phyloP scores from a whole-genome alignment of 2,329 filamentous ascomycete species.

The Emergomyces orientalis region DNA sequence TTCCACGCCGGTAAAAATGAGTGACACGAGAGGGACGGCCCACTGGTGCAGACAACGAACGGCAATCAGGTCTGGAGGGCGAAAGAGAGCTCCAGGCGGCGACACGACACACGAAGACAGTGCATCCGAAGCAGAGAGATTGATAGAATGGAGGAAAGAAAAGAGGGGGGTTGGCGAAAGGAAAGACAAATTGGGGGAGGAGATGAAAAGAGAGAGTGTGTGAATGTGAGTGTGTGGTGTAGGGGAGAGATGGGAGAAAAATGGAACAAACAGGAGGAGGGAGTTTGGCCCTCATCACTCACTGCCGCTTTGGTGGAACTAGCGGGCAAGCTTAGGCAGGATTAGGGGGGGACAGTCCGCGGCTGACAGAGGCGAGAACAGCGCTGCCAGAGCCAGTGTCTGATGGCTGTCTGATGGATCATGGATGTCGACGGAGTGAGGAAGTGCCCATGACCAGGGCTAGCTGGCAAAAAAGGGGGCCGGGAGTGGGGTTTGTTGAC shows the following conservation, averaged over 20 bases:
- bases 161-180: background rate
- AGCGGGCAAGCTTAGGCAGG: background rate
- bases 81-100: constrained; percentile 15
- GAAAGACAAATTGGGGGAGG: constrained; percentile 14
- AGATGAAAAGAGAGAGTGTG: constrained; percentile 14
- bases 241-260: background rate
- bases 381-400: too few species aligned
- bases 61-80: constrained; percentile 7
- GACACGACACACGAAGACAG: constrained; percentile 9
- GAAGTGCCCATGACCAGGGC: background rate
- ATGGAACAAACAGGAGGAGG: constrained; percentile 1
- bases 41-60: constrained; percentile 4
- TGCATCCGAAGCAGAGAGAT: constrained; percentile 9
- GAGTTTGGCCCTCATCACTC: background rate
- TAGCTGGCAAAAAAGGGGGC: background rate
- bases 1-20: background rate
- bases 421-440: too few species aligned
- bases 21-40: background rate
- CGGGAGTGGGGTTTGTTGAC: background rate
- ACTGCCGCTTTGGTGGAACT: background rate
- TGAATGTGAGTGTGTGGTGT: constrained; percentile 1
- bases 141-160: background rate
- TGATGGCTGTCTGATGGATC: too few species aligned
- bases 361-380: background rate
- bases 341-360: background rate